Evolutionary conservation across 371 early-diverging fungal species (phyloP).

Genomic region (Synchytrium microbalum): DNA sequence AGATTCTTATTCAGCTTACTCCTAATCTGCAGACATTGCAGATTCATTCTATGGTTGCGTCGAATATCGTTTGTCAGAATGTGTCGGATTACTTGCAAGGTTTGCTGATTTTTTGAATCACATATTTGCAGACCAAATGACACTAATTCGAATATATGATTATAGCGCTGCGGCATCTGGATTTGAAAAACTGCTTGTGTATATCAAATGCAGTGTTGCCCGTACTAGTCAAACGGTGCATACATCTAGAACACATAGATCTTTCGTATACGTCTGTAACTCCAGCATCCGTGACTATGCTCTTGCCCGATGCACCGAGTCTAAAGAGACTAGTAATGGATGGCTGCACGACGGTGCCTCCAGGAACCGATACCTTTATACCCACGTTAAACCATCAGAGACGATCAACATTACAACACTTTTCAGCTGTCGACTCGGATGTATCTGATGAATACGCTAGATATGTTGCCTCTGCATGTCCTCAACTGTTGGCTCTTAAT

Average conservation of each 20-base stretch:
- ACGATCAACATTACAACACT: not conserved
- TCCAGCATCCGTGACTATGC: not conserved
- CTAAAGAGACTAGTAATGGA: not conserved
- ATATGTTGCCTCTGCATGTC: not conserved
- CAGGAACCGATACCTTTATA: not conserved
- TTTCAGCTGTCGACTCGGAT: not conserved
- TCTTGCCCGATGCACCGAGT: not conserved
- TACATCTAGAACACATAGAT: not conserved
- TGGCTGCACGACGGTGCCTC: not conserved
- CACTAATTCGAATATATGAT: not conserved
- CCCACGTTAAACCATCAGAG: not conserved
- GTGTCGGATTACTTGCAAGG: not conserved
- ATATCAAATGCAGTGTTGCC: not conserved
- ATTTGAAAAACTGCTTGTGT: not conserved
- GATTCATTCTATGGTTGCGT: not conserved
- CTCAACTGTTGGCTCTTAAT: not conserved
- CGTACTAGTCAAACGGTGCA: not conserved
- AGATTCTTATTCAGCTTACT: not conserved
- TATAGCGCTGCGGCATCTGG: not conserved
- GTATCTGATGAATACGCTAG: not conserved
- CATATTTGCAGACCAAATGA: not conserved
- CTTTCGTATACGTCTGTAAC: not conserved
- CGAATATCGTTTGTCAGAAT: not conserved
- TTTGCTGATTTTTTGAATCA: not conserved
- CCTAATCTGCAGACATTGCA: not conserved